Percentiles rank a stretch among this genome's conserved stretches.
phyloP scores from a whole-genome alignment of 2,329 filamentous ascomycete species.

The Trichophyton mentagrophytes region DNA sequence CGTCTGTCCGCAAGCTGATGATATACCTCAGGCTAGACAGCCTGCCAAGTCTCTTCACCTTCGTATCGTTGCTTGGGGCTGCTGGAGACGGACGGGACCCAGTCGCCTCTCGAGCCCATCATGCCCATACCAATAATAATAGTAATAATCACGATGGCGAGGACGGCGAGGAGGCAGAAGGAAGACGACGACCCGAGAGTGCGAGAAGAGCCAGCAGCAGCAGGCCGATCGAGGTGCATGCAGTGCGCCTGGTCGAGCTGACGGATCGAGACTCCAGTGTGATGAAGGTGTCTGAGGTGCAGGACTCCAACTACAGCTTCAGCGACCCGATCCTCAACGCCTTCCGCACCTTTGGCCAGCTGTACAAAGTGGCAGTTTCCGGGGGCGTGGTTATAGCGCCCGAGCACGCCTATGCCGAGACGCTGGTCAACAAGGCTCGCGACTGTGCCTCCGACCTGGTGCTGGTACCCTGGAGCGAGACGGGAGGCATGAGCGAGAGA shows the following conservation, averaged over 20 bases:
- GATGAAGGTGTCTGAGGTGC: conserved; percentile 79
- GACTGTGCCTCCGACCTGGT: conserved; percentile 61
- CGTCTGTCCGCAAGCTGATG: conserved; percentile 51
- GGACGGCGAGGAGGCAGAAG: conserved; percentile 12
- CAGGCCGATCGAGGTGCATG: conserved; percentile 57
- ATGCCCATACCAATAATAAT: conserved; percentile 16
- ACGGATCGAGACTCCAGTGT: conserved; percentile 89
- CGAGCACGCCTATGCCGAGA: conserved; percentile 64
- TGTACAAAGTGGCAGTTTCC: conserved; percentile 71
- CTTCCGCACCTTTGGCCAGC: conserved; percentile 74
- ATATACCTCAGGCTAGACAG: conserved; percentile 77
- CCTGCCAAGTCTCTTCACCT: conserved; percentile 66
- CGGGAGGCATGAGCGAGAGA: conserved; percentile 60
- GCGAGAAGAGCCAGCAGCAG: not conserved
- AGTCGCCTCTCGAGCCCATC: conserved; percentile 25
- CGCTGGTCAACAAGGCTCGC: conserved; percentile 55
- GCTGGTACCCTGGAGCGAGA: conserved; percentile 81
- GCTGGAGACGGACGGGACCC: conserved; percentile 31
- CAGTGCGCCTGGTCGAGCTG: conserved; percentile 72
- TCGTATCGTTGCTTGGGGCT: conserved; percentile 65
- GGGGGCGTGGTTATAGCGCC: conserved; percentile 71
- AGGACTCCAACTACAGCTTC: conserved; percentile 57
- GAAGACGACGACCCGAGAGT: conserved; percentile 11
- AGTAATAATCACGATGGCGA: not conserved
- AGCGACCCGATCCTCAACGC: conserved; percentile 81